Evolutionary conservation across 441 rosid species (phyloP), one percentile per base, ranked within the genome.

Genomic region (Rhodomyrtus psidioides): DNA sequence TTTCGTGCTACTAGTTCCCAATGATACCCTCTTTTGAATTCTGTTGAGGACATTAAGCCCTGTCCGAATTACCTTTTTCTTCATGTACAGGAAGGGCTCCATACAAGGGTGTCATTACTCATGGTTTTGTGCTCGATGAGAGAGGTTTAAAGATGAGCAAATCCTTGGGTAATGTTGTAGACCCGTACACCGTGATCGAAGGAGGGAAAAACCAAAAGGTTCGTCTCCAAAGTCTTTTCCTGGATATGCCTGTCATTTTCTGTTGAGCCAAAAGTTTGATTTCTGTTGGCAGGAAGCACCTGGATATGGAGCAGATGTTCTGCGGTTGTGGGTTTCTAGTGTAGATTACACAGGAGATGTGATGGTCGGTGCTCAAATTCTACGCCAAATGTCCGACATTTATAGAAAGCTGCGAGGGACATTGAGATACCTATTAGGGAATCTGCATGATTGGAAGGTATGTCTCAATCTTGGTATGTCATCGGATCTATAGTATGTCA

Each of bases 281-380:
- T 87, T 86, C 65, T 88, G 81, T 87, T 90, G 89, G 90, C 94
- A 97, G 99, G 98, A 94, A 86, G 93, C 94, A 87, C 98, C 98
- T 59, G 99, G 93, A 81, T 97, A 97, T 86, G 99, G 99, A 85
- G 98, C 98, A 89, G 99, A 97, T 90, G 96, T 96, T 83, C 89
- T 97, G 88, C 95, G 99, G 79, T 98, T 97, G 62, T 97, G 99
- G 99, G 99, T 97, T 90, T 96, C 98, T 83, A 97, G 99, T 91
- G 99, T 97, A 86, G 99, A 97, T 92, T 97, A 96, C 89, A 91
- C 95, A 3, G 95, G 95, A 49, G 99, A 97, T 93, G 97, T 95
- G 65, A 88, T 96, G 91, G 91, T 97, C 79, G 98, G 99, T 87
- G 93, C 98, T 57, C 99, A 95, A 91, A 86, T 95, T 87, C 94